Evolutionary conservation across 2,329 filamentous ascomycete species (phyloP).

Genomic region (Xylariaceae sp.): DNA sequence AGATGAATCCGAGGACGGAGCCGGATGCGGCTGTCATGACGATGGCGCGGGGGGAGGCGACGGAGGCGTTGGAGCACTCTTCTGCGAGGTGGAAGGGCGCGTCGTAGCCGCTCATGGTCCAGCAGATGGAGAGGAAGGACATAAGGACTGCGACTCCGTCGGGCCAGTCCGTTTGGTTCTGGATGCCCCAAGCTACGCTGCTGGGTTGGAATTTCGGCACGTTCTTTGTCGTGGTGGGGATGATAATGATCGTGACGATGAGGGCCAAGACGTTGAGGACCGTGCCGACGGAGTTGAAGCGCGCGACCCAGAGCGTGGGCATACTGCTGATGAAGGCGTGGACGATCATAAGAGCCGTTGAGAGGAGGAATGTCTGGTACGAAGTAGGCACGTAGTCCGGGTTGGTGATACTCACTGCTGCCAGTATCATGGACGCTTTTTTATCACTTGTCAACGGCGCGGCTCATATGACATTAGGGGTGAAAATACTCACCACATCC

Average conservation of each 20-base stretch:
- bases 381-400: slow-evolving; percentile 58
- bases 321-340: slow-evolving; percentile 64
- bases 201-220: slow-evolving; percentile 42
- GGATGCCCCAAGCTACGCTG: slow-evolving; percentile 59
- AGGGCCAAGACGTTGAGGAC: slow-evolving; percentile 66
- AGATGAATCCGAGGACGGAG: slow-evolving; percentile 63
- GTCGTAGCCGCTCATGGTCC: slow-evolving; percentile 34
- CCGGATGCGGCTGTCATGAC: slow-evolving; percentile 63
- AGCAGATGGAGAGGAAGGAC: slow-evolving; percentile 49
- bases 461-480: not conserved
- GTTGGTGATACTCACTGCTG: slow-evolving; percentile 62
- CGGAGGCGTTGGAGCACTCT: slow-evolving; percentile 67
- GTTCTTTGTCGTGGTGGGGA: slow-evolving; percentile 53
- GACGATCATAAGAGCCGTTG: slow-evolving; percentile 60
- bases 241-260: slow-evolving; percentile 61
- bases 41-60: slow-evolving; percentile 67
- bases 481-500: slow-evolving; percentile 28
- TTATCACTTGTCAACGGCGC: slow-evolving; percentile 1
- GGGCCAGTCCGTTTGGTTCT: slow-evolving; percentile 62
- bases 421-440: slow-evolving; percentile 61
- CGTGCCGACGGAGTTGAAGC: slow-evolving; percentile 64
- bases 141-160: slow-evolving; percentile 64
- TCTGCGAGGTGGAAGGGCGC: slow-evolving; percentile 62
- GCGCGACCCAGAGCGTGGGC: slow-evolving; percentile 65
- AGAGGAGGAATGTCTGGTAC: slow-evolving; percentile 66